Evolutionary conservation across 352 stramenopile genomes (phyloP), one percentile per base, ranked within the genome.

Genomic region (Phytophthora ohioensis): DNA sequence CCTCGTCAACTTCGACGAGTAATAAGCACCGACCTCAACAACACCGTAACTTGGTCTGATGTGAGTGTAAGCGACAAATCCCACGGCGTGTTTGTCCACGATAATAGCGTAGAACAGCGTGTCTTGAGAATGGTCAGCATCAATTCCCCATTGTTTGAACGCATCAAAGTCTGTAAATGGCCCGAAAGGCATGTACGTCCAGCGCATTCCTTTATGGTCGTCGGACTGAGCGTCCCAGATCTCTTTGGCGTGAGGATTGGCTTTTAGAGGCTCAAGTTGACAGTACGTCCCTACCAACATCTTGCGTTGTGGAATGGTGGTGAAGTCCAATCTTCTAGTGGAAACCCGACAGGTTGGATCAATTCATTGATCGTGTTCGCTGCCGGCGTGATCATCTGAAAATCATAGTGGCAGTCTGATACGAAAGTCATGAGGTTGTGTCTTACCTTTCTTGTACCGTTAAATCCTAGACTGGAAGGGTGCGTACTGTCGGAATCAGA

Each of bases 141-240:
- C 34, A 12, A 56, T 5, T 13, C 34, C 41, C 43, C 56, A 73
- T 42, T 59, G 21, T 32, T 73, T 39, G 34, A 73, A 60, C 13
- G 63, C 65, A 10, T 41, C 36, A 9, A 56, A 59, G 35, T 2
- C 58, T 12, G 66, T 11, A 46, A 69, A 73, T 31, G 57, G 58
- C 5, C 58, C 66, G 34, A 54, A 54, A 13, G n/a, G 10, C 66
- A 73, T 67, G 52, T 73, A 69, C n/a, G 58, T 73, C 57, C 53
- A 73, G 32, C 38, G 32, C 2, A 39, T 30, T 8, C 46, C 66
- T 42, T 51, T 59, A 5, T 34, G 58, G n/a, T 73, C 58, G 30
- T 21, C 21, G 21, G 27, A 39, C 27, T 63, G 11, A 9, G 66
- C 66, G 3, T 64, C 32, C 66, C 66, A 73, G 30, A 73, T 58